phyloP scores from a whole-genome alignment of 2,329 filamentous ascomycete genomes.

The Magnaporthiopsis rhizophila region DNA sequence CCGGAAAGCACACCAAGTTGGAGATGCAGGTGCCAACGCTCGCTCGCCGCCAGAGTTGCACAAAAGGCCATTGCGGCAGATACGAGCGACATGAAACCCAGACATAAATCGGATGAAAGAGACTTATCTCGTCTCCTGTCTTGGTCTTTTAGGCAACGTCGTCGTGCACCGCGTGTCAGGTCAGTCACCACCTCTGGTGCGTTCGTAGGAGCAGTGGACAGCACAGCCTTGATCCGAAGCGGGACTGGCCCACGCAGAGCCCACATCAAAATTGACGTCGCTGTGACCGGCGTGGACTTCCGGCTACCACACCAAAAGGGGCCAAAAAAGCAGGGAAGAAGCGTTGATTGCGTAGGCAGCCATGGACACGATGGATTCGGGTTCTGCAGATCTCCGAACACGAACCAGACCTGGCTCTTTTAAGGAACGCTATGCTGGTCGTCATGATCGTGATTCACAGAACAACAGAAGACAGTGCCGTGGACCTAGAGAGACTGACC shows the following conservation, averaged over 20 bases:
- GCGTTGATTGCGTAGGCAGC: background rate
- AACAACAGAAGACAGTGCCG: background rate
- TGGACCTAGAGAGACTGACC: background rate
- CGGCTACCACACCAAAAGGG: background rate
- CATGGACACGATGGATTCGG: no score
- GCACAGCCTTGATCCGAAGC: background rate
- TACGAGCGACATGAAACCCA: background rate
- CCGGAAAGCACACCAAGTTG: background rate
- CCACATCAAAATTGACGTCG: background rate
- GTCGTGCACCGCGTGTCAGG: no score
- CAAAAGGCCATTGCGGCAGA: background rate
- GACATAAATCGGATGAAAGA: background rate
- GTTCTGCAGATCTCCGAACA: background rate
- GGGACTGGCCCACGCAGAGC: background rate
- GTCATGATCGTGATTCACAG: background rate
- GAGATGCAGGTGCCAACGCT: background rate
- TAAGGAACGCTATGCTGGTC: background rate
- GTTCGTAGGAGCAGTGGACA: no score
- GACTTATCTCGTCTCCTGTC: background rate
- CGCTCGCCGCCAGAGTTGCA: background rate
- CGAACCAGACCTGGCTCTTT: background rate
- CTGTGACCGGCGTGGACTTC: background rate
- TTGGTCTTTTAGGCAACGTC: background rate
- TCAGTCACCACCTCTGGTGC: no score
- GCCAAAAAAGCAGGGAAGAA: background rate